phyloP scores from a whole-genome alignment of 768 basidiomycete genomes.

The Macrolepiota dolichaula region DNA sequence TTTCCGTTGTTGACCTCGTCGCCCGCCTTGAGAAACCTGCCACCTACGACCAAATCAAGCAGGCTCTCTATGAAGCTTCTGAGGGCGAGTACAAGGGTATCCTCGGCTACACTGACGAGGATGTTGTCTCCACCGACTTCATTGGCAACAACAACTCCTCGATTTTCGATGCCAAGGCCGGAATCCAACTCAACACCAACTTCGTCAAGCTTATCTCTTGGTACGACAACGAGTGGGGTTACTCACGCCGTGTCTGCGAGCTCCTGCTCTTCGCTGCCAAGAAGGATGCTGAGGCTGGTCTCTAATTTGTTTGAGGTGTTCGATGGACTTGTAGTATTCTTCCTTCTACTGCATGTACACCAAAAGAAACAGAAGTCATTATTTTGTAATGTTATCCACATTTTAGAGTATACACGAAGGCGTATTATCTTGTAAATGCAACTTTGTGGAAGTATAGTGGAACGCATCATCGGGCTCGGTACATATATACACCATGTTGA shows the following conservation, averaged over 20 bases:
- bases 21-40: slow-evolving; percentile 86
- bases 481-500: too few species aligned
- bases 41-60: slow-evolving; percentile 90
- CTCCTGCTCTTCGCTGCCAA: slow-evolving; percentile 78
- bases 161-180: slow-evolving; percentile 92
- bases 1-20: slow-evolving; percentile 97
- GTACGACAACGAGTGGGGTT: slow-evolving; percentile 96
- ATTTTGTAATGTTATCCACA: slow-evolving; percentile 6
- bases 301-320: slow-evolving; percentile 15
- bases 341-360: neutral
- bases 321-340: neutral
- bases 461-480: neutral
- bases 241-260: slow-evolving; percentile 91
- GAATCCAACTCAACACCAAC: slow-evolving; percentile 87
- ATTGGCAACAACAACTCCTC: slow-evolving; percentile 74
- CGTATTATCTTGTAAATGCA: neutral
- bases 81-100: slow-evolving; percentile 68
- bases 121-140: slow-evolving; percentile 93
- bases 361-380: slow-evolving; percentile 5
- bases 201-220: slow-evolving; percentile 97
- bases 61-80: slow-evolving; percentile 74
- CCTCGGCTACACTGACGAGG: slow-evolving; percentile 89
- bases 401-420: slow-evolving; percentile 1
- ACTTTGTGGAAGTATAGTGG: neutral
- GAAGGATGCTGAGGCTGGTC: slow-evolving; percentile 50